A percentile compares a stretch with the other conserved stretches of the same genome.
Conservation (phyloP, 1,284 basidiomycete genomes). For the Takashimella koratensis region DNA sequence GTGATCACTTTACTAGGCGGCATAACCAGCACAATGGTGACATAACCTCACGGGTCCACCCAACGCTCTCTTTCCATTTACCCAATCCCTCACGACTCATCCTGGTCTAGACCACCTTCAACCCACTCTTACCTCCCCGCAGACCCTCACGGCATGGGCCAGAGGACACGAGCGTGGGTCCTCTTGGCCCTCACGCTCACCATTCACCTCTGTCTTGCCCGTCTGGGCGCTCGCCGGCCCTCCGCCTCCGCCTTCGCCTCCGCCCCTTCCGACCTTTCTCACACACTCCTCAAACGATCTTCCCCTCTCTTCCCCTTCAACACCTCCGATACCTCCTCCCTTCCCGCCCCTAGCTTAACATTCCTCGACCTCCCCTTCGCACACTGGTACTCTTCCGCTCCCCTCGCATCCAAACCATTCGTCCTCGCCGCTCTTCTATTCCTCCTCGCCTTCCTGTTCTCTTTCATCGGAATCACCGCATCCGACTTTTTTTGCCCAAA, state of each 20-base stretch:
- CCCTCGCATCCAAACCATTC: slow-evolving; percentile 26
- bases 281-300: not conserved
- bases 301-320: not conserved
- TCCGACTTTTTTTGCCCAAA: slow-evolving; percentile 96
- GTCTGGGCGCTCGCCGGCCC: not conserved
- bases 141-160: not conserved
- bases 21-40: no score
- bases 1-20: no score
- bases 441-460: slow-evolving; percentile 55
- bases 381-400: slow-evolving; percentile 28
- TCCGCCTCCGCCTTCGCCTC: not conserved
- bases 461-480: slow-evolving; percentile 81
- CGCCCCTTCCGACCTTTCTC: not conserved
- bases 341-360: no score
- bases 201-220: not conserved
- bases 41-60: no score
- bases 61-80: no score
- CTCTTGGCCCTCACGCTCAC: not conserved
- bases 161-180: not conserved
- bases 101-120: no score
- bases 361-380: slow-evolving; percentile 27
- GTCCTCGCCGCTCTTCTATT: slow-evolving; percentile 31
- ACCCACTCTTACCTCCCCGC: no score
- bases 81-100: no score
- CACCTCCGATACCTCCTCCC: no score